Percentiles rank a stretch among this genome's conserved stretches.
Evolutionary conservation across 176 grass and related monocot genomes (phyloP).

Genomic region (Elaeis guineensis): DNA sequence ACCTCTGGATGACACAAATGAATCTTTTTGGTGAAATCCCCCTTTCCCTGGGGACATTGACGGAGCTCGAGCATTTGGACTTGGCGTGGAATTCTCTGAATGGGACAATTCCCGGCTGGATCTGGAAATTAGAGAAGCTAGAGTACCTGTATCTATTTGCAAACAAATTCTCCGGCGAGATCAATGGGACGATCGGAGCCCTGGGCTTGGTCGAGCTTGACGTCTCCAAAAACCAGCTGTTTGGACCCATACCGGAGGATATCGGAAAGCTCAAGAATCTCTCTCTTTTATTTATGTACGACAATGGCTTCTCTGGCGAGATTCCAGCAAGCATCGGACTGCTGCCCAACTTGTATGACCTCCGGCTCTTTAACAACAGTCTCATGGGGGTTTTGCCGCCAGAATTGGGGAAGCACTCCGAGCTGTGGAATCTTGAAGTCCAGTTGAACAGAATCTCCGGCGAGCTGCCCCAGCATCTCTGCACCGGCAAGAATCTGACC

Average conservation of each 20-base stretch:
- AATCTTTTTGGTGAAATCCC: no score
- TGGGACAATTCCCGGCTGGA: no score
- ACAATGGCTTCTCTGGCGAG: slow-evolving; percentile 2
- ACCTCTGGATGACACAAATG: no score
- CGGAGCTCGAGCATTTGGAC: no score
- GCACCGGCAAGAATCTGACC: slow-evolving; percentile 23
- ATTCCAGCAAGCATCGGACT: slow-evolving; percentile 4
- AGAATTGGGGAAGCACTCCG: slow-evolving; percentile 55
- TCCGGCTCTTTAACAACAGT: slow-evolving; percentile 13
- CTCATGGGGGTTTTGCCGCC: slow-evolving; percentile 9
- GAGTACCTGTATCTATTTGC: no score
- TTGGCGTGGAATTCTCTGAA: no score
- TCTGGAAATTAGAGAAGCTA: no score
- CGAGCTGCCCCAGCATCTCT: slow-evolving; percentile 33
- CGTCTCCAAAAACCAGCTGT: neutral
- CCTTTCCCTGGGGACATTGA: no score
- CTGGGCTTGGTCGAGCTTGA: neutral
- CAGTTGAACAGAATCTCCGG: slow-evolving; percentile 46
- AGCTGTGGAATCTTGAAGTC: slow-evolving; percentile 43
- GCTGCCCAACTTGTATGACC: neutral
- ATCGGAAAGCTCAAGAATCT: slow-evolving; percentile 9
- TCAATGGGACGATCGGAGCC: neutral
- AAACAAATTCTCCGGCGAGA: slow-evolving; percentile 5
- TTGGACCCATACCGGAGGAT: neutral
- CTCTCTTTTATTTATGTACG: neutral